Conservation (phyloP, 805 yeast species). For the Lipomyces anomalus region DNA sequence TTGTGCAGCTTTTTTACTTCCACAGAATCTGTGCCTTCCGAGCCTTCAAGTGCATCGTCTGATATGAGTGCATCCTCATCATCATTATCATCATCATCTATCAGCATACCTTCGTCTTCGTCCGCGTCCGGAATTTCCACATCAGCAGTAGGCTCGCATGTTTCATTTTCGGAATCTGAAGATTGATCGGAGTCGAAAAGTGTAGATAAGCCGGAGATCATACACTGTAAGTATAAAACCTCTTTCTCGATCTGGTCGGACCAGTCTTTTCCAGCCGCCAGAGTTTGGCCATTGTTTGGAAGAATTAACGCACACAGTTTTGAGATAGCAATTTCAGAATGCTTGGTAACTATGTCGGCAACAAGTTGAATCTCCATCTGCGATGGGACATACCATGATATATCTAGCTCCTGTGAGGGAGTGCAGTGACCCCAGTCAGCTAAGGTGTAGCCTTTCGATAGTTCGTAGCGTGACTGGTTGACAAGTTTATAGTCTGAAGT, state of each 20-base stretch:
- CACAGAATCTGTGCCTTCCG: conserved; percentile 29
- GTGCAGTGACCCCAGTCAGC: conserved; percentile 40
- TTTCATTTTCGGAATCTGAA: not conserved
- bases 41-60: conserved; percentile 23
- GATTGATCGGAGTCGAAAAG: conserved; percentile 61
- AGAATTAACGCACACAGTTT: conserved; percentile 36
- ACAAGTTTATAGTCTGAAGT: conserved; percentile 25
- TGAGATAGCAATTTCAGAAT: conserved; percentile 34
- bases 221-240: conserved; percentile 52
- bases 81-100: conserved; percentile 24
- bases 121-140: conserved; percentile 1
- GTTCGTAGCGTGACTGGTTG: conserved; percentile 8
- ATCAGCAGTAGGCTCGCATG: not conserved
- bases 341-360: conserved; percentile 47
- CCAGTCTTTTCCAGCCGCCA: conserved; percentile 12
- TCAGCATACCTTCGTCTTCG: not conserved
- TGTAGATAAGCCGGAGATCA: conserved; percentile 63
- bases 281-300: conserved; percentile 3
- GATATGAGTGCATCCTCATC: conserved; percentile 29
- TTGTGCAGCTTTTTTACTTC: conserved; percentile 50
- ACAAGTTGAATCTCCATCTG: conserved; percentile 55
- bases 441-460: conserved; percentile 27
- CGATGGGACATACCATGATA: conserved; percentile 73
- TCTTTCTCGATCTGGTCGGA: conserved; percentile 53
- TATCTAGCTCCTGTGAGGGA: conserved; percentile 34